These are phyloP conservation scores for Pelargonium cotyledonis DNA, from an alignment of 441 rosid genomes.

Conservation along the genomic window DNA sequence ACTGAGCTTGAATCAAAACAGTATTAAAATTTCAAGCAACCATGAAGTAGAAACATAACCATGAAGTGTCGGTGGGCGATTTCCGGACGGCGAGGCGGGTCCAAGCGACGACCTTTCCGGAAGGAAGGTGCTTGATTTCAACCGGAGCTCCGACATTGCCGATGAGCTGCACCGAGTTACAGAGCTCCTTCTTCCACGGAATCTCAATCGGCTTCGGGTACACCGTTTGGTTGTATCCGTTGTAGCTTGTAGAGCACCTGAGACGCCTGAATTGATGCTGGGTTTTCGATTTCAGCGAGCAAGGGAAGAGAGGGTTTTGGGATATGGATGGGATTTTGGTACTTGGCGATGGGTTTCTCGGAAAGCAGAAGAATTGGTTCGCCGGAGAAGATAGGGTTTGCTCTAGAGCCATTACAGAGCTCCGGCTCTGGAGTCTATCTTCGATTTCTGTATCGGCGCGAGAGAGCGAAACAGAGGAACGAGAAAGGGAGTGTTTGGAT, in stretches of 20 bases:
- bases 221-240: constrained; percentile 21
- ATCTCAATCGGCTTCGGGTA: constrained; percentile 41
- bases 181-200: constrained; percentile 34
- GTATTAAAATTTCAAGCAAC: background rate
- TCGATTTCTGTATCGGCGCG: background rate
- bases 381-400: constrained; percentile 17
- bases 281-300: background rate
- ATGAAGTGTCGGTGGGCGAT: constrained; percentile 43
- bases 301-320: constrained; percentile 7
- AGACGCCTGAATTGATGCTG: background rate
- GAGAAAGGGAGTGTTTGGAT: background rate
- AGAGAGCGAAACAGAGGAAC: background rate
- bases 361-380: constrained; percentile 11
- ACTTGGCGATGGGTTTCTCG: constrained; percentile 9
- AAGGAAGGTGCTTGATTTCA: background rate
- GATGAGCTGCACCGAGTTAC: background rate
- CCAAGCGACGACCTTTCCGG: constrained; percentile 37
- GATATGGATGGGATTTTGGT: background rate
- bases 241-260: constrained; percentile 33
- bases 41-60: constrained; percentile 8
- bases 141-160: background rate
- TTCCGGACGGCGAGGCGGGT: constrained; percentile 49
- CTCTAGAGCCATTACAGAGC: constrained; percentile 27
- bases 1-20: too few species aligned
- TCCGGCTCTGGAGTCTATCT: background rate